Evolutionary conservation across 2,329 filamentous ascomycete species (phyloP).

Genomic region (Xylariaceae sp.): DNA sequence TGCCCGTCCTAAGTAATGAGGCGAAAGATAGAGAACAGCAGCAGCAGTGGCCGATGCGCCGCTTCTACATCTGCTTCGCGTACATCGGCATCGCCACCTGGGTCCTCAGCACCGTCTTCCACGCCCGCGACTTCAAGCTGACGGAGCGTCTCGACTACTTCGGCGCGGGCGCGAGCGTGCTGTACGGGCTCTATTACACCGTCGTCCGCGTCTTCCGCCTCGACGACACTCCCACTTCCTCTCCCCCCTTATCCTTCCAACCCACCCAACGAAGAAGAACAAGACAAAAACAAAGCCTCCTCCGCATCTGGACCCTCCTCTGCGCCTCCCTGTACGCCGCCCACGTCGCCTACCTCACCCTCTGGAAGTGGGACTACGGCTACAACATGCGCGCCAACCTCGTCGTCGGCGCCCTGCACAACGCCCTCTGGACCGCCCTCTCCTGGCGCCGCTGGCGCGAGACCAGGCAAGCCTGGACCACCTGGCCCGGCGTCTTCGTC

Average conservation of each 20-base stretch:
- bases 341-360: constrained; percentile 79
- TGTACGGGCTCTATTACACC: constrained; percentile 87
- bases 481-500: constrained; percentile 86
- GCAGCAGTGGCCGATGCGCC: constrained; percentile 64
- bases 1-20: no score
- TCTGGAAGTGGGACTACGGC: constrained; percentile 87
- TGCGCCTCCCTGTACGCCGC: constrained; percentile 66
- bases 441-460: constrained; percentile 68
- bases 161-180: constrained; percentile 78
- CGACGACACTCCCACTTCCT: constrained; percentile 55
- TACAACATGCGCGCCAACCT: constrained; percentile 99
- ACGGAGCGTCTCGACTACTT: constrained; percentile 98
- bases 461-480: constrained; percentile 70
- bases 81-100: constrained; percentile 78
- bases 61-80: constrained; percentile 75
- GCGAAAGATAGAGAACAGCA: no score
- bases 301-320: constrained; percentile 69
- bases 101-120: constrained; percentile 86
- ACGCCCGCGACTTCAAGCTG: constrained; percentile 75
- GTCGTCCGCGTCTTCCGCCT: constrained; percentile 77
- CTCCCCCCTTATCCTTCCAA: no score
- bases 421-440: constrained; percentile 81
- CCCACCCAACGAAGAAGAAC: no score
- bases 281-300: constrained; percentile 40
- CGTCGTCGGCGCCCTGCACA: constrained; percentile 70